Percentiles rank a stretch among this genome's conserved stretches.
These are phyloP conservation scores for Strobilomyces confusus DNA, from an alignment of 768 basidiomycete genomes.

Conservation along the genomic window DNA sequence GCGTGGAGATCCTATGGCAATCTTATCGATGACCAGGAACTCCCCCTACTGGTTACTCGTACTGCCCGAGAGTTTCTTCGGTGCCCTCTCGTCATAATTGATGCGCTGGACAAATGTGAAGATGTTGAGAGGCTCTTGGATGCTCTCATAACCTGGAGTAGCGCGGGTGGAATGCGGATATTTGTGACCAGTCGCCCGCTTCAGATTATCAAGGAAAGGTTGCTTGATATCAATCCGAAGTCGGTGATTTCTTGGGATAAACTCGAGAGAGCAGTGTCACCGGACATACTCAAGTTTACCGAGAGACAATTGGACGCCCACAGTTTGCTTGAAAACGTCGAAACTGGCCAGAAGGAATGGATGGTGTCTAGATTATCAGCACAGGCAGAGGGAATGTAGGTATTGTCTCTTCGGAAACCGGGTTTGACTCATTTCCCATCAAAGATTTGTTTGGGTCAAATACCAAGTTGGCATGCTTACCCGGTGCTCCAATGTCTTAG, in stretches of 20 bases:
- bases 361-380: background rate
- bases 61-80: background rate
- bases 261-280: background rate
- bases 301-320: background rate
- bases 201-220: background rate
- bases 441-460: background rate
- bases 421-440: background rate
- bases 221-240: background rate
- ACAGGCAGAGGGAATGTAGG: background rate
- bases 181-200: background rate
- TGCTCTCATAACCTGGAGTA: background rate
- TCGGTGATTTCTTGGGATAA: background rate
- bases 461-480: background rate
- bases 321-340: background rate
- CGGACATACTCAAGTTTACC: background rate
- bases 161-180: background rate
- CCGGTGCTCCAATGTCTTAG: background rate
- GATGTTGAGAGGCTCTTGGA: background rate
- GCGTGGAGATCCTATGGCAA: no score
- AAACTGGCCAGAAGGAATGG: background rate
- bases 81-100: background rate
- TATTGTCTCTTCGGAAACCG: no score
- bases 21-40: no score
- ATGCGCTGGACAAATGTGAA: background rate
- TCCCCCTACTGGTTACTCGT: no score